Base-by-base conservation (phyloP, 768 basidiomycete genomes). In the Obba rivulosa region DNA sequence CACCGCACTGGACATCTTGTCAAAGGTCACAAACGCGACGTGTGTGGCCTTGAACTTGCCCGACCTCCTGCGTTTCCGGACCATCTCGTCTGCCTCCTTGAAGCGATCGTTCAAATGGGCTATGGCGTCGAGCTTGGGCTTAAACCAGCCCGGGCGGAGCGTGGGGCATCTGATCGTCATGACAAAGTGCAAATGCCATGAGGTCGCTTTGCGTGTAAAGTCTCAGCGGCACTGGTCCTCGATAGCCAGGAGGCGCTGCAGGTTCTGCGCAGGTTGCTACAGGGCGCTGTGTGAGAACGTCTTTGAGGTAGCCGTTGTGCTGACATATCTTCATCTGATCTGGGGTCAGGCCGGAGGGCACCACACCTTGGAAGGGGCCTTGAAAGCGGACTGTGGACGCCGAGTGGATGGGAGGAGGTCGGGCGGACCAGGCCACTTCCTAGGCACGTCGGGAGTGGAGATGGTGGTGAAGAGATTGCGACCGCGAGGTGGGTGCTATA, bases 101-200 rank as follows among this genome's bases (percentile, higher is more conserved):
- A 93, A 99, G 55, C 77, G 74, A 17, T 74, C 73, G 56, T 95
- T 90, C 48, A 94, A 80, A 62, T 85, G 86, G 56, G 96, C 92
- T 35, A 99, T 69, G 8, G 93, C 90, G 57, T 99, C 96, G 1
- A 95, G 86, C 57, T 81, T 86, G 21, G 74, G 66, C 23, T 72
- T 77, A 58, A 89, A 88, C 85, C 84, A 91, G 3, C 77, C 69
- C 0, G 83, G 81, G 2, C 92, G 75, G 34, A 90, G 62, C 0
- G 83, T 91, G 1, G 94, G 93, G 34, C 94, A 74, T 41, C 73
- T 72, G 20, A 98, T 85, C 8, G 94, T 98, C 2, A 96, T 98
- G 1, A 96, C 96, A 66, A 99, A 99, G 41, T 94, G 83, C 21
- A 92, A 92, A 68, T 99, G 96, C 25, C 96, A 79, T 18, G 92